Conservation (phyloP, 1,284 basidiomycete genomes). For the Microbotryum intermedium region DNA sequence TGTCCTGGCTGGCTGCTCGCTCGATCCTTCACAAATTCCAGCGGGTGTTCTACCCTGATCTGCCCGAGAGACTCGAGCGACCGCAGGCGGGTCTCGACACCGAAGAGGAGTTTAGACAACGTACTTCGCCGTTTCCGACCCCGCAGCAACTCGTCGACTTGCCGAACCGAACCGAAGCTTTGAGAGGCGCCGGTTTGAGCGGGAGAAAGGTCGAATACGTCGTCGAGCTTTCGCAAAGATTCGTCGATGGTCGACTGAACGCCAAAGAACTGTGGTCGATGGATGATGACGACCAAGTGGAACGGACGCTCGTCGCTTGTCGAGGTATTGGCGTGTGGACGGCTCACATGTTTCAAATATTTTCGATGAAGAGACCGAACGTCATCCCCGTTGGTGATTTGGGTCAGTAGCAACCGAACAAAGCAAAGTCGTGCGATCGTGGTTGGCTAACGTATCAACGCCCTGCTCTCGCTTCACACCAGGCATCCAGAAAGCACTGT, state of each 20-base stretch:
- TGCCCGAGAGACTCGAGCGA: slow-evolving; percentile 54
- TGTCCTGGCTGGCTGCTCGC: slow-evolving; percentile 80
- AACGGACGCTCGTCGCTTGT: slow-evolving; percentile 64
- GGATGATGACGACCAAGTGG: slow-evolving; percentile 65
- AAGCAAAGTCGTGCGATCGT: slow-evolving; percentile 59
- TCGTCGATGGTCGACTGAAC: slow-evolving; percentile 65
- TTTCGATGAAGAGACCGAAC: slow-evolving; percentile 70
- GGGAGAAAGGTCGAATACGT: slow-evolving; percentile 78
- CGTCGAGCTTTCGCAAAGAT: slow-evolving; percentile 63
- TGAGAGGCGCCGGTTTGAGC: slow-evolving; percentile 66
- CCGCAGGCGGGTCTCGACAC: slow-evolving; percentile 10
- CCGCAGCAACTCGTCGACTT: slow-evolving; percentile 57
- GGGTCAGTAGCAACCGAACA: slow-evolving; percentile 68
- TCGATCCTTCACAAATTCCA: slow-evolving; percentile 77
- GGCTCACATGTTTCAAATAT: slow-evolving; percentile 71
- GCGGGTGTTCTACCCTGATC: slow-evolving; percentile 58
- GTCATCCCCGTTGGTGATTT: slow-evolving; percentile 62
- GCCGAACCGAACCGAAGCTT: slow-evolving; percentile 42
- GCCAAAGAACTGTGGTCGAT: slow-evolving; percentile 60
- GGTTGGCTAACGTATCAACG: slow-evolving; percentile 40
- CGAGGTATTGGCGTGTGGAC: slow-evolving; percentile 58
- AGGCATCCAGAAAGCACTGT: slow-evolving; percentile 28
- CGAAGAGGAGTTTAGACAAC: not conserved
- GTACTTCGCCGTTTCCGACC: slow-evolving; percentile 53
- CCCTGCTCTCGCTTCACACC: slow-evolving; percentile 38